These are phyloP conservation scores for Gracilariopsis chorda DNA, from an alignment of 23 red algal genomes.

Conservation along the genomic window DNA sequence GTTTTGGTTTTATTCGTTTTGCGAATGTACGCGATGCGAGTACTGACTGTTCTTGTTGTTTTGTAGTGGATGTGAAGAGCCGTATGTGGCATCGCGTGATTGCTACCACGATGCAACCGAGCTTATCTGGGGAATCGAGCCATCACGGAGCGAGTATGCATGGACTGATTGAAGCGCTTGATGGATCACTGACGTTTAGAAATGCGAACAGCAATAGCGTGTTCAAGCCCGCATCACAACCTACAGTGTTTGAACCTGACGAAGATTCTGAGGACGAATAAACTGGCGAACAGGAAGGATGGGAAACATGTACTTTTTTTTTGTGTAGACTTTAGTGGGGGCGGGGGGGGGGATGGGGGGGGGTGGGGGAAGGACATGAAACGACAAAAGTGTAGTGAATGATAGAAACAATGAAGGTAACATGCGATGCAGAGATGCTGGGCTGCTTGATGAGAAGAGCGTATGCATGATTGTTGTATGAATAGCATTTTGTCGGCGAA, in stretches of 20 bases:
- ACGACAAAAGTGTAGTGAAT: too few relatives aligned
- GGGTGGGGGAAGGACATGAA: too few relatives aligned
- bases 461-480: too few relatives aligned
- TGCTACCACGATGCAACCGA: constrained; percentile 88
- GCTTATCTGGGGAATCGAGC: constrained; percentile 9
- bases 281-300: too few relatives aligned
- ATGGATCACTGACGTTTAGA: background rate
- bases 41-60: background rate
- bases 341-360: too few relatives aligned
- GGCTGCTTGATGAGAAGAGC: too few relatives aligned
- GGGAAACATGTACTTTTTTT: too few relatives aligned
- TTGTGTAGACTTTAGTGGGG: too few relatives aligned
- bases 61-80: constrained; percentile 78
- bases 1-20: background rate
- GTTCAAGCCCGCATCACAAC: background rate
- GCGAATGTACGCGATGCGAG: background rate
- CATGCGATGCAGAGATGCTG: too few relatives aligned
- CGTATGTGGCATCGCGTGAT: constrained; percentile 99
- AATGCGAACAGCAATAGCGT: background rate
- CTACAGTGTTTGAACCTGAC: background rate
- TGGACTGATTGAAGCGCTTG: constrained; percentile 1
- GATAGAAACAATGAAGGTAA: too few relatives aligned
- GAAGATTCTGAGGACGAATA: background rate
- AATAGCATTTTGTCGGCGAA: too few relatives aligned
- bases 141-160: background rate